phyloP scores from a whole-genome alignment of 306 rosid species.

The Cicer pinnatifidum region DNA sequence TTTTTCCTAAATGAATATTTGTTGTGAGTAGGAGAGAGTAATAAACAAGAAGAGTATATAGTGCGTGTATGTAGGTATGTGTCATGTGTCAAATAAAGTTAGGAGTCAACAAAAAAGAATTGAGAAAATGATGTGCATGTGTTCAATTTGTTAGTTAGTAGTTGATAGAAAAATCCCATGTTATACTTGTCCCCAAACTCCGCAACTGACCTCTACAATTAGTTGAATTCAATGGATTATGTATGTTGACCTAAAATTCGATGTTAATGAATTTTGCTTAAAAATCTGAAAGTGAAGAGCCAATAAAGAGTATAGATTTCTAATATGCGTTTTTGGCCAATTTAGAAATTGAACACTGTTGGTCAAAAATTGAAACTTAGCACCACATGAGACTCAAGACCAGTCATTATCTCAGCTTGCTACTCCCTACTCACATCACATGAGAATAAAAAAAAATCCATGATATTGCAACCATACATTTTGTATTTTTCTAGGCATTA shows the following conservation, averaged over 20 bases:
- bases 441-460: conserved; percentile 47
- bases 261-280: too few relatives aligned
- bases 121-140: too few relatives aligned
- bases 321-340: neutral
- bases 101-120: neutral
- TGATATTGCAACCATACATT: conserved; percentile 30
- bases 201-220: conserved; percentile 2
- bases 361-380: neutral
- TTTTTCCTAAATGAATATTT: too few relatives aligned
- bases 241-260: neutral
- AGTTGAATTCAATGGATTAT: conserved; percentile 51
- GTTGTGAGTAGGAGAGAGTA: too few relatives aligned
- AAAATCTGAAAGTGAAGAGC: too few relatives aligned
- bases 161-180: neutral
- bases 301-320: neutral
- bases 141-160: neutral
- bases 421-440: conserved; percentile 34
- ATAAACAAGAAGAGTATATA: neutral
- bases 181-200: conserved; percentile 3
- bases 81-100: neutral
- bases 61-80: conserved; percentile 30
- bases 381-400: conserved; percentile 1
- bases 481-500: conserved; percentile 41
- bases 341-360: too few relatives aligned
- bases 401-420: conserved; percentile 30